Evolutionary conservation across 2,329 filamentous ascomycete species (phyloP).

Genomic region (Venturia aucupariae): DNA sequence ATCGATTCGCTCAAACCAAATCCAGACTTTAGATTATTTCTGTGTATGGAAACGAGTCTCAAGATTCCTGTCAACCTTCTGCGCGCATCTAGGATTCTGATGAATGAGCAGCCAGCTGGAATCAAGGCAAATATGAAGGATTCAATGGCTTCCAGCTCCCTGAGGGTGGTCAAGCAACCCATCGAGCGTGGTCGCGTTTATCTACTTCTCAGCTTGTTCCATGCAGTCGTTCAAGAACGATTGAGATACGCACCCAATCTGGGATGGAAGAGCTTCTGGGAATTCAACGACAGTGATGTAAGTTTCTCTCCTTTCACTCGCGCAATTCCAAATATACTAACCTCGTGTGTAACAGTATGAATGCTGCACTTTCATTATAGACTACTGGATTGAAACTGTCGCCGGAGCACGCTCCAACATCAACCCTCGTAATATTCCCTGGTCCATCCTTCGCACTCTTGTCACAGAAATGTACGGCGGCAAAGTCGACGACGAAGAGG

Average conservation of each 20-base stretch:
- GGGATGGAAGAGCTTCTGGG: conserved; percentile 99
- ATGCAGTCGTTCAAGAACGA: conserved; percentile 91
- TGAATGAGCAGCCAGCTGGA: conserved; percentile 97
- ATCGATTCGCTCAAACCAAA: conserved; percentile 94
- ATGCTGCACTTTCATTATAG: conserved; percentile 91
- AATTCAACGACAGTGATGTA: conserved; percentile 98
- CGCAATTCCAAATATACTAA: background rate
- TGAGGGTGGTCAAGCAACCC: conserved; percentile 67
- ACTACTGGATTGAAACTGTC: conserved; percentile 81
- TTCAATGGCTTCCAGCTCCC: conserved; percentile 73
- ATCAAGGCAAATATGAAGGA: conserved; percentile 98
- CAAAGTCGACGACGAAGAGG: conserved; percentile 86
- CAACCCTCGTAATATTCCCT: conserved; percentile 86
- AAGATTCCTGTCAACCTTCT: conserved; percentile 97
- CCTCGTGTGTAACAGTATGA: conserved; percentile 59
- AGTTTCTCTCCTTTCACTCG: conserved; percentile 37
- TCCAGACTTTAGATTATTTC: conserved; percentile 83
- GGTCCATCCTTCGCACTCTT: conserved; percentile 88
- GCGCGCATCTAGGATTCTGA: conserved; percentile 83
- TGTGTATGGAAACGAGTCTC: conserved; percentile 94
- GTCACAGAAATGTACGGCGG: conserved; percentile 94
- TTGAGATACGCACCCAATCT: conserved; percentile 87
- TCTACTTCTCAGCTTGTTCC: conserved; percentile 83
- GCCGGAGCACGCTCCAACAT: conserved; percentile 85
- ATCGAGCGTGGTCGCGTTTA: conserved; percentile 89